Base-by-base conservation (phyloP, 2,329 filamentous ascomycete species). In the Thielaviopsis cerberus region DNA sequence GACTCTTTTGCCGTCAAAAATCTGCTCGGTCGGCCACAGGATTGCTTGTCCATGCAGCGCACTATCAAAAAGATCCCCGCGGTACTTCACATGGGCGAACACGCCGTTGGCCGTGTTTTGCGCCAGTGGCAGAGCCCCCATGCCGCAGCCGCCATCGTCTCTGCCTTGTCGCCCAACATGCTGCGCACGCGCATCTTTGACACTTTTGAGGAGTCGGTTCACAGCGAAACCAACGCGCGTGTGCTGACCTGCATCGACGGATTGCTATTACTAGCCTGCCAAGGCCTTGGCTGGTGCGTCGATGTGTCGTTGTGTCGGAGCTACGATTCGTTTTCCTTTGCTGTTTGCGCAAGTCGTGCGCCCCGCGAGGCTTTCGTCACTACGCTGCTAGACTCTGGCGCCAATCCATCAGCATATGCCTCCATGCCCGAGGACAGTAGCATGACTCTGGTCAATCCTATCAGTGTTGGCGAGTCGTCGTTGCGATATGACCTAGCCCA, bases 391-490 rank as follows among this genome's bases (percentile, higher is more conserved):
- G 55, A 57, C 17, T 20, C 51, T 51, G 55, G 55, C 4, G 55
- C 55, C 17, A 45, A 57, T n/a, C 25, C 55, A 4, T 8, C 45
- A 20, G 55, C 26, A 8, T 22, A 50, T 13, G 45, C 37, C 11
- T 51, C 34, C 20, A 57, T 57, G 55, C 55, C 55, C n/a, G 55
- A 57, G 26, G 25, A 26, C 15, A n/a, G 26, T 13, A 26, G 48
- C 17, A 57, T 27, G 23, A 27, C 27, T n/a, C 27, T 57, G n/a
- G 25, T 41, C 4, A 27, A 48, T 23, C 37, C 55, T 15, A 27
- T 23, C 24, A 51, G 55, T 11, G 25, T 48, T 24, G 55, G 51
- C n/a, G 22, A 37, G 34, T 51, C 34, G 34, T 41, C 34, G 34
- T n/a, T 41, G 15, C 34, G 48, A 22, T 50, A 51, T 26, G 25